phyloP scores from a whole-genome alignment of 352 stramenopile genomes.

The Phytopythium montanum region DNA sequence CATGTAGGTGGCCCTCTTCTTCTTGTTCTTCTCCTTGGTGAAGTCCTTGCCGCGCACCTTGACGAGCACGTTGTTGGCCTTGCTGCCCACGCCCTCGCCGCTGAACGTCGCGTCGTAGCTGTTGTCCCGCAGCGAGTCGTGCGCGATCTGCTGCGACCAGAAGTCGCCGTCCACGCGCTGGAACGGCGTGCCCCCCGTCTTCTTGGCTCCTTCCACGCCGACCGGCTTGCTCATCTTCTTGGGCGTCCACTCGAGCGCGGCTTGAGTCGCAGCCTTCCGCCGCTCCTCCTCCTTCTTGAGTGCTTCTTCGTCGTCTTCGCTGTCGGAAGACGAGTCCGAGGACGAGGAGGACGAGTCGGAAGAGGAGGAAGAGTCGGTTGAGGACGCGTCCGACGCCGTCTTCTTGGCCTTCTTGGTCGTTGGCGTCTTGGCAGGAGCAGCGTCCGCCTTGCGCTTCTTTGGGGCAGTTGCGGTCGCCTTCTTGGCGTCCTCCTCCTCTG shows the following conservation, averaged over 20 bases:
- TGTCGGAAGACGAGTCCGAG: constrained; percentile 48
- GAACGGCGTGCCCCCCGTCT: constrained; percentile 93
- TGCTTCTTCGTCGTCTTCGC: constrained; percentile 49
- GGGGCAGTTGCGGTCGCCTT: too few species aligned
- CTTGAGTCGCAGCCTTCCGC: constrained; percentile 75
- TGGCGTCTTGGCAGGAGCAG: too few species aligned
- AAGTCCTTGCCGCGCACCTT: constrained; percentile 99
- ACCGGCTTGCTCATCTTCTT: constrained; percentile 79
- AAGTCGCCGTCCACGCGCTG: constrained; percentile 96
- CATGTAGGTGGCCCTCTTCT: constrained; percentile 97
- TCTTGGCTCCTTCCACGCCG: constrained; percentile 58
- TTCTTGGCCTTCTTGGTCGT: constrained; percentile 45
- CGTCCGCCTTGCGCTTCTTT: constrained; percentile 35
- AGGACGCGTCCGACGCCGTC: constrained; percentile 40
- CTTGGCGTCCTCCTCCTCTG: constrained; percentile 37
- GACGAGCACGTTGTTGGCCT: constrained; percentile 97
- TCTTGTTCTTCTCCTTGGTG: constrained; percentile 99
- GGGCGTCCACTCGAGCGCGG: constrained; percentile 89
- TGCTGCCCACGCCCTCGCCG: constrained; percentile 93
- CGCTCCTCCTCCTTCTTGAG: constrained; percentile 76
- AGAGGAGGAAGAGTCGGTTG: constrained; percentile 37
- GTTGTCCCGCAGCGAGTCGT: constrained; percentile 97
- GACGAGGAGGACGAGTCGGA: constrained; percentile 51
- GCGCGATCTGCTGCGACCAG: constrained; percentile 90
- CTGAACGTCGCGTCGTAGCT: constrained; percentile 98